Evolutionary conservation across 1,284 basidiomycete species (phyloP).

Genomic region (Amylostereum areolatum): DNA sequence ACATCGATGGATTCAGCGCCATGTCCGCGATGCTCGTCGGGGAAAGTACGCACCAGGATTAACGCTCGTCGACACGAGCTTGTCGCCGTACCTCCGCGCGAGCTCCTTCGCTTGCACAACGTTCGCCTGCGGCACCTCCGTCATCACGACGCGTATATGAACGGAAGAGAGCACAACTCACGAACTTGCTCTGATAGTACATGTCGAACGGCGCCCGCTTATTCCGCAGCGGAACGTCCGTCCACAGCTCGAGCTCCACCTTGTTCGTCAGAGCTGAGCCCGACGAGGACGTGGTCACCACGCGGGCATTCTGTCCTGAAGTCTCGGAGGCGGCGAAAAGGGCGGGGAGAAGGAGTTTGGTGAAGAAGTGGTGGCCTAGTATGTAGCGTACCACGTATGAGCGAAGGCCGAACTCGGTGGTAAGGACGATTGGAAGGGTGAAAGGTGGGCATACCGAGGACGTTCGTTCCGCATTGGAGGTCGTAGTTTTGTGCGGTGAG

Average conservation of each 20-base stretch:
- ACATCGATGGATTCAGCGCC: too few relatives aligned
- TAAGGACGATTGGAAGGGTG: neutral
- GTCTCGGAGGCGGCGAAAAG: constrained; percentile 26
- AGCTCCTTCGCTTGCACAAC: constrained; percentile 31
- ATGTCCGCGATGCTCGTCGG: too few relatives aligned
- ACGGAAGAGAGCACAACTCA: constrained; percentile 6
- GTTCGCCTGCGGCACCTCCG: constrained; percentile 24
- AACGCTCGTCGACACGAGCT: constrained; percentile 30
- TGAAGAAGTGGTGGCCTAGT: constrained; percentile 38
- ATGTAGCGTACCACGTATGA: too few relatives aligned
- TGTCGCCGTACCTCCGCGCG: constrained; percentile 21
- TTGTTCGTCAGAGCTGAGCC: constrained; percentile 17
- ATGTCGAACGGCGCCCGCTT: constrained; percentile 15
- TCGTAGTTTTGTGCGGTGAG: constrained; percentile 43
- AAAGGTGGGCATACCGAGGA: constrained; percentile 21
- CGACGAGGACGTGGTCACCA: constrained; percentile 33
- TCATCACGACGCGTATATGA: neutral
- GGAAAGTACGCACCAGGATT: constrained; percentile 26
- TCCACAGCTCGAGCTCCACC: constrained; percentile 22
- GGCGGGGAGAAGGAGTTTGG: constrained; percentile 34
- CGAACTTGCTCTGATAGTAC: constrained; percentile 42
- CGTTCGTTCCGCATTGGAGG: constrained; percentile 46
- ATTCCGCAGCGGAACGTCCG: constrained; percentile 12
- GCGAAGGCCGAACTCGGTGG: too few relatives aligned
- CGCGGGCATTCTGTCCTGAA: constrained; percentile 27